These are phyloP conservation scores for Mikania micrantha DNA, from an alignment of 129 eudicot genomes.

Conservation along the genomic window DNA sequence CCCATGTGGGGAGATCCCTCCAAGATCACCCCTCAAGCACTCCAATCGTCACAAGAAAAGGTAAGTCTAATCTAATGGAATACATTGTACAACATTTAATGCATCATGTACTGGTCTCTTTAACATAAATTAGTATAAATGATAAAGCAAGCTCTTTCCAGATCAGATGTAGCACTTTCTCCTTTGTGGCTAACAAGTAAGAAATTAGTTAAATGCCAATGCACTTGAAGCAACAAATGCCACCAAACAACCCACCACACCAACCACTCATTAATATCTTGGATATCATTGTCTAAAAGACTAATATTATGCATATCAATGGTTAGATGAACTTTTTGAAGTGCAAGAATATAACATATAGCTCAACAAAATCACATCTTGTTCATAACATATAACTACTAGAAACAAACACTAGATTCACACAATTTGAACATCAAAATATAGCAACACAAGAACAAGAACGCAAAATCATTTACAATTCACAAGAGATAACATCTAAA, in stretches of 20 bases:
- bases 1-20: background rate
- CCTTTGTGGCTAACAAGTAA: conserved; percentile 16
- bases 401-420: conserved; percentile 21
- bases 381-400: conserved; percentile 19
- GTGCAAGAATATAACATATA: background rate
- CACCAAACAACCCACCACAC: conserved; percentile 13
- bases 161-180: conserved; percentile 19
- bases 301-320: too few species aligned
- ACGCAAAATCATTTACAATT: conserved; percentile 48
- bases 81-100: background rate
- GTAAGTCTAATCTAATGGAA: background rate
- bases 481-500: conserved; percentile 27
- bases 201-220: conserved; percentile 11
- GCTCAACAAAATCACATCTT: background rate
- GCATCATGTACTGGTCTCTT: conserved; percentile 7
- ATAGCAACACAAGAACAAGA: conserved; percentile 40
- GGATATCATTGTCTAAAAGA: background rate
- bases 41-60: conserved; percentile 5
- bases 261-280: background rate
- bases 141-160: conserved; percentile 7
- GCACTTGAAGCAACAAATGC: conserved; percentile 16
- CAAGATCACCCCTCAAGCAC: background rate
- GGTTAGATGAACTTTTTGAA: background rate
- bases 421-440: conserved; percentile 47
- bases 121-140: conserved; percentile 8